Evolutionary conservation across 768 basidiomycete genomes (phyloP).

Genomic region (Tephrocybe sp.): DNA sequence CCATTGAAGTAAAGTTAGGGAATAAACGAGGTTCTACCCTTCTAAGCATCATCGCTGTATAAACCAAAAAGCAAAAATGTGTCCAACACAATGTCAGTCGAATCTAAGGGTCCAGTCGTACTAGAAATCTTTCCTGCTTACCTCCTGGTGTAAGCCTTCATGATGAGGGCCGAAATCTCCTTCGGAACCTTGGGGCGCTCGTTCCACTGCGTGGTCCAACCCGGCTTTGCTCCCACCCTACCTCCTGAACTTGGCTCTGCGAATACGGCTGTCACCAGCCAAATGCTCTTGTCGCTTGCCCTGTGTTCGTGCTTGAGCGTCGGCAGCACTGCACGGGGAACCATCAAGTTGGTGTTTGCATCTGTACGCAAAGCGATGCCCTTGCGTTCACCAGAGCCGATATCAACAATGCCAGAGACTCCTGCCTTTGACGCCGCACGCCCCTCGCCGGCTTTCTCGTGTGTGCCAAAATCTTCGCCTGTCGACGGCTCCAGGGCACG

Average conservation of each 20-base stretch:
- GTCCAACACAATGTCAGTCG: neutral
- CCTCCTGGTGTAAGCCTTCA: slow-evolving; percentile 11
- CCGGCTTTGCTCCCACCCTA: slow-evolving; percentile 3
- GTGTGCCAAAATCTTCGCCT: slow-evolving; percentile 46
- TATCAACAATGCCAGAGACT: slow-evolving; percentile 58
- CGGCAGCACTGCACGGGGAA: slow-evolving; percentile 65
- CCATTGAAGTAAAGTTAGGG: too few species aligned
- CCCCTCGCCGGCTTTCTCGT: slow-evolving; percentile 45
- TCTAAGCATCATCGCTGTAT: neutral
- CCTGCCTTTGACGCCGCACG: slow-evolving; percentile 62
- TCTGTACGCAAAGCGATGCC: slow-evolving; percentile 59
- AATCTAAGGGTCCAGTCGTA: slow-evolving; percentile 17
- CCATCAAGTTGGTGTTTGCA: slow-evolving; percentile 72
- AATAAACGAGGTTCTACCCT: too few species aligned
- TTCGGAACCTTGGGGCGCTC: slow-evolving; percentile 4
- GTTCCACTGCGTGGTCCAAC: slow-evolving; percentile 10
- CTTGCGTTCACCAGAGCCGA: slow-evolving; percentile 32
- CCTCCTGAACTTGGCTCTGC: slow-evolving; percentile 4
- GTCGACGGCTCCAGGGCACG: slow-evolving; percentile 53
- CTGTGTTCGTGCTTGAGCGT: slow-evolving; percentile 54
- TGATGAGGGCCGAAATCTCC: slow-evolving; percentile 14
- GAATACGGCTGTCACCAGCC: slow-evolving; percentile 53
- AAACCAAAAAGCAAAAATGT: neutral
- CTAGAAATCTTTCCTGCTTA: slow-evolving; percentile 23
- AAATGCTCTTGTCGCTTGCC: slow-evolving; percentile 39